These are phyloP conservation scores for Anisodus tanguticus DNA, from an alignment of 257 asterid genomes.

Conservation along the genomic window DNA sequence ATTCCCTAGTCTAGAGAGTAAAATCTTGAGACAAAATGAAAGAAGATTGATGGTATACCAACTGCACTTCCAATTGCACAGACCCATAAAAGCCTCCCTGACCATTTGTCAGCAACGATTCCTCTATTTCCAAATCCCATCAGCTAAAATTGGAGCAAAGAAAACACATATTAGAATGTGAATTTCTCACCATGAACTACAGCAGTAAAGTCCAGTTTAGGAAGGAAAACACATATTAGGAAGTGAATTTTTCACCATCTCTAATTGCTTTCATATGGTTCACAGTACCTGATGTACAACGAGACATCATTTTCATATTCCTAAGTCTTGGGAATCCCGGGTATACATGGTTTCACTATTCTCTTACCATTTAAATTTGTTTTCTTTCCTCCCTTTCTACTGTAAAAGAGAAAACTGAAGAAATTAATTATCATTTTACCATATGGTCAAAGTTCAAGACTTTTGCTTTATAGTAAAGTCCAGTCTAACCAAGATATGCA, in stretches of 20 bases:
- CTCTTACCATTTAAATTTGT: not conserved
- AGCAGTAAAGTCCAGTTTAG: constrained; percentile 1
- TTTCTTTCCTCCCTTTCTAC: not conserved
- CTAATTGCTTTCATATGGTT: not conserved
- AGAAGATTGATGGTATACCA: constrained; percentile 50
- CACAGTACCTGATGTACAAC: not conserved
- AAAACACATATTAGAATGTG: not conserved
- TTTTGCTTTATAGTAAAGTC: not conserved
- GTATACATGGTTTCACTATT: not conserved
- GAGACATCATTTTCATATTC: not conserved
- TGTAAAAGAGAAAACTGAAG: not conserved
- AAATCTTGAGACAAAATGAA: not conserved
- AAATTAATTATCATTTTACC: constrained; percentile 2
- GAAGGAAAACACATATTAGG: not conserved
- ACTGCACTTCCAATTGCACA: constrained; percentile 84
- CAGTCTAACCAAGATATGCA: not conserved
- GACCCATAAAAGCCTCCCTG: constrained; percentile 83
- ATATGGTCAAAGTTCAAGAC: not conserved
- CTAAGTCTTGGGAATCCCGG: not conserved
- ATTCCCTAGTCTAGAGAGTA: not conserved
- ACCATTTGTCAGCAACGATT: constrained; percentile 77
- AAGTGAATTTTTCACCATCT: not conserved
- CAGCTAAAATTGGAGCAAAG: constrained; percentile 37
- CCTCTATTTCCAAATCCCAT: constrained; percentile 90
- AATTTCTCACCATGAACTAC: not conserved